Conservation (phyloP, 306 rosid genomes). For the Fagus sylvatica region DNA sequence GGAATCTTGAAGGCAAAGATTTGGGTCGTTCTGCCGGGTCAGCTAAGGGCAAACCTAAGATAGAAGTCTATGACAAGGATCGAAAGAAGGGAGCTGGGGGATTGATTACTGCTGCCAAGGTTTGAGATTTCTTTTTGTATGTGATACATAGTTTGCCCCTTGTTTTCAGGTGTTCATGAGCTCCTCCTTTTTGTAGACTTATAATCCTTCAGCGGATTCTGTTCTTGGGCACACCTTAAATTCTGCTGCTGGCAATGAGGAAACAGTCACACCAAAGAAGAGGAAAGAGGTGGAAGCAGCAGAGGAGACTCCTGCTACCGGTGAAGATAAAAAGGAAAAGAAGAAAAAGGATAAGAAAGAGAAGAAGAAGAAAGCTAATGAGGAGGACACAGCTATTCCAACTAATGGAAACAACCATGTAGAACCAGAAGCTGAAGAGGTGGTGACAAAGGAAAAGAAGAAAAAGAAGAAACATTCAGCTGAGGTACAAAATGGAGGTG, state of each 20-base stretch:
- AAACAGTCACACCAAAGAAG: conserved; percentile 22
- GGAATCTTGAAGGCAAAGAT: conserved; percentile 86
- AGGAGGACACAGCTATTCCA: conserved; percentile 22
- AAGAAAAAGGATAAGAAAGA: conserved; percentile 55
- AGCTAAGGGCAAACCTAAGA: conserved; percentile 86
- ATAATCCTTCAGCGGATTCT: conserved; percentile 82
- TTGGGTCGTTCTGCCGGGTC: conserved; percentile 82
- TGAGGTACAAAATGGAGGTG: conserved; percentile 25
- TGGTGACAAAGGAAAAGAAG: conserved; percentile 49
- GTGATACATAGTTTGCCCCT: background rate
- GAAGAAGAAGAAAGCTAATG: conserved; percentile 49
- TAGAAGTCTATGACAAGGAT: conserved; percentile 89
- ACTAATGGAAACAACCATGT: conserved; percentile 25
- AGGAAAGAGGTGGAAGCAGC: conserved; percentile 25
- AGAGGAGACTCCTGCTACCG: conserved; percentile 32
- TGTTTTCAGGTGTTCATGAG: background rate
- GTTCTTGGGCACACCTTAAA: conserved; percentile 43
- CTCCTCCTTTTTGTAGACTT: conserved; percentile 53
- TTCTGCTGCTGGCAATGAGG: conserved; percentile 31
- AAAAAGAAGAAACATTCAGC: conserved; percentile 47
- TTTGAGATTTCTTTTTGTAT: conserved; percentile 22
- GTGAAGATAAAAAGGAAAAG: conserved; percentile 45
- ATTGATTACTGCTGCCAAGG: conserved; percentile 85
- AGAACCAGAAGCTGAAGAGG: conserved; percentile 31
- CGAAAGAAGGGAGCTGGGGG: conserved; percentile 78